Evolutionary conservation across 345 rosid genomes (phyloP).

Genomic region (Eucalyptus sp.): DNA sequence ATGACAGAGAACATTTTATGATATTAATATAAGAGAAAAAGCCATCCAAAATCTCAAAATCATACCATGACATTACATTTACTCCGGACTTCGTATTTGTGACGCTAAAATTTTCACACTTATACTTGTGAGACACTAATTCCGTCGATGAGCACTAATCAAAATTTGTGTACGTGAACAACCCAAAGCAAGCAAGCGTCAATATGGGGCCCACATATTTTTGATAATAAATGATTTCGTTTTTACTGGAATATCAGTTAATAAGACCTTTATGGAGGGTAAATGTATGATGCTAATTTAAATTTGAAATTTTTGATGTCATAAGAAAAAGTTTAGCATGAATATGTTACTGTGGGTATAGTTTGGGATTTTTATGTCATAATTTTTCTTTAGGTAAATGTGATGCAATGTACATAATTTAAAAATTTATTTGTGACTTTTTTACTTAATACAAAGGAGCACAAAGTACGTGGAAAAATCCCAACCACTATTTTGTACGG

Average conservation of each 20-base stretch:
- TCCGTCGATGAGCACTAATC: neutral
- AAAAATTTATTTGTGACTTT: neutral
- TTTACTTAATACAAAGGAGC: neutral
- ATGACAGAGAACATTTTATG: neutral
- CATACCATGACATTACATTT: no score
- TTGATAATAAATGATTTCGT: no score
- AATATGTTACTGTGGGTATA: no score
- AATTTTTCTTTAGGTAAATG: neutral
- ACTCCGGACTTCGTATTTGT: neutral
- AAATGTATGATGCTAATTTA: no score
- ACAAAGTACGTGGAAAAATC: neutral
- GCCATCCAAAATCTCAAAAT: no score
- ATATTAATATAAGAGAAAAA: neutral
- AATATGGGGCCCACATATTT: no score
- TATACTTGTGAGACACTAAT: neutral
- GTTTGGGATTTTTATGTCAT: neutral
- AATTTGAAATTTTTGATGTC: no score
- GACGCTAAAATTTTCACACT: neutral
- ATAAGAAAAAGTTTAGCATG: neutral
- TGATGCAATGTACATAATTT: neutral
- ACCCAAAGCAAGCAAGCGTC: neutral
- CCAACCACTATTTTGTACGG: conserved; percentile 10
- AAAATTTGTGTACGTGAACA: neutral
- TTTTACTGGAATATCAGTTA: no score
- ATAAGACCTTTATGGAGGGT: no score